Conservation (phyloP, 352 stramenopile species). For the Globisporangium iwayamae region DNA sequence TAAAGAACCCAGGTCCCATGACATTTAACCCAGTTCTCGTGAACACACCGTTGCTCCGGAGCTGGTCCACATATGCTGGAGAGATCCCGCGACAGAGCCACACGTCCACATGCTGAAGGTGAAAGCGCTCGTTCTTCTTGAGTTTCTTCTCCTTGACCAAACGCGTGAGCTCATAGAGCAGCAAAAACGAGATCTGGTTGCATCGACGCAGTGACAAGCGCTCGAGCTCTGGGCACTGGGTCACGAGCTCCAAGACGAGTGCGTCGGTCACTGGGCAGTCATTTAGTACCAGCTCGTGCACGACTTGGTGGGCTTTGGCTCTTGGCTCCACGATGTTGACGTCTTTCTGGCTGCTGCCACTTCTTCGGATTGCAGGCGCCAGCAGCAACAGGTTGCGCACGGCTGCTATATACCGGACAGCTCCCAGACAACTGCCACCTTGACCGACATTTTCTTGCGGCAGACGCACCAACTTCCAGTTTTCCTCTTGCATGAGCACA, state of each 20-base stretch:
- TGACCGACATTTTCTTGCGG: neutral
- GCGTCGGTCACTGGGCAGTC: constrained; percentile 21
- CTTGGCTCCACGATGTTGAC: neutral
- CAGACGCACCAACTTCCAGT: constrained; percentile 16
- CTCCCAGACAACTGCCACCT: neutral
- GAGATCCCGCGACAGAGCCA: constrained; percentile 33
- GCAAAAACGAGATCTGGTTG: constrained; percentile 27
- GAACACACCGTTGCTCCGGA: constrained; percentile 5
- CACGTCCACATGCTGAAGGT: constrained; percentile 18
- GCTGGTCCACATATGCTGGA: constrained; percentile 22
- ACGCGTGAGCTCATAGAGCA: constrained; percentile 30
- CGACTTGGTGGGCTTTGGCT: constrained; percentile 8
- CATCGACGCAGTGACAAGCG: constrained; percentile 22
- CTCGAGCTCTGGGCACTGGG: constrained; percentile 11
- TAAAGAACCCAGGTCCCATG: constrained; percentile 22
- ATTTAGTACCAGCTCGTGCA: constrained; percentile 20
- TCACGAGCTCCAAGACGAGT: constrained; percentile 22
- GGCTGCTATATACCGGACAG: neutral
- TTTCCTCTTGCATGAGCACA: neutral
- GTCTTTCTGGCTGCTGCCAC: too few relatives aligned
- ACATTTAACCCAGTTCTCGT: constrained; percentile 16
- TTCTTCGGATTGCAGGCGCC: neutral
- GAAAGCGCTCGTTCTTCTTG: neutral
- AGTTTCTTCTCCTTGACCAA: constrained; percentile 8
- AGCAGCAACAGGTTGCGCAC: neutral